Percentiles rank a stretch among this genome's conserved stretches.
These are phyloP conservation scores for Fusarium solani-melongenae DNA, from an alignment of 2,329 filamentous ascomycete species.

Conservation along the genomic window DNA sequence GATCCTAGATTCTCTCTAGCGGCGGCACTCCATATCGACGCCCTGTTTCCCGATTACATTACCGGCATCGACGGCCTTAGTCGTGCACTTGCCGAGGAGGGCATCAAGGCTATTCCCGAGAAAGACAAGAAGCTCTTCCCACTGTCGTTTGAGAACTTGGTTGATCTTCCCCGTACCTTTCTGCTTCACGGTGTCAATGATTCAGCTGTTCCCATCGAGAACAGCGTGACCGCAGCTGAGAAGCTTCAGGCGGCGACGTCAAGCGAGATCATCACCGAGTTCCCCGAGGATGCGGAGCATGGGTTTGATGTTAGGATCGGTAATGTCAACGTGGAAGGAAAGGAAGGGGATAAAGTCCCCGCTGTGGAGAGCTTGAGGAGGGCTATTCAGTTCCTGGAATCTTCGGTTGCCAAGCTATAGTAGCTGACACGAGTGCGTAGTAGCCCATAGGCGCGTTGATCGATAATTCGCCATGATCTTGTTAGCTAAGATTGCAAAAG, in stretches of 20 bases:
- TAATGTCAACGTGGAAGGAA: slow-evolving; percentile 26
- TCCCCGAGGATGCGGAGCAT: slow-evolving; percentile 35
- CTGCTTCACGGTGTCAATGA: slow-evolving; percentile 36
- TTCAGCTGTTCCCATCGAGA: slow-evolving; percentile 32
- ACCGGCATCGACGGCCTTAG: slow-evolving; percentile 23
- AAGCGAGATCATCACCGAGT: slow-evolving; percentile 14
- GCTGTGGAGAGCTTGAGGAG: slow-evolving; percentile 24
- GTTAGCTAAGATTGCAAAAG: fast-evolving
- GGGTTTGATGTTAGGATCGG: slow-evolving; percentile 30
- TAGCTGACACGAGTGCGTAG: not conserved
- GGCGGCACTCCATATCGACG: slow-evolving; percentile 34
- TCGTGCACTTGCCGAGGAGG: slow-evolving; percentile 12
- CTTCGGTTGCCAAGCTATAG: not conserved
- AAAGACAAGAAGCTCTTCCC: slow-evolving; percentile 28
- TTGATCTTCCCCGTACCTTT: slow-evolving; percentile 25
- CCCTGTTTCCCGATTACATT: slow-evolving; percentile 36
- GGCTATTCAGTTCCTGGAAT: slow-evolving; percentile 27
- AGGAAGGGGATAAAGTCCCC: not conserved
- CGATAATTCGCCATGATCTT: not conserved
- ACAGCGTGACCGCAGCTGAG: slow-evolving; percentile 29
- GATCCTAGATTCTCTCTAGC: slow-evolving; percentile 9
- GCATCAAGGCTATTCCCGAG: slow-evolving; percentile 14
- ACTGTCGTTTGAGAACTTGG: slow-evolving; percentile 19
- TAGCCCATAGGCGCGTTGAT: not conserved
- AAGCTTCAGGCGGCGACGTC: slow-evolving; percentile 24